Evolutionary conservation across 1,139 yeast species (phyloP), one percentile per base, ranked within the genome.

Genomic region (Pichia sp.): DNA sequence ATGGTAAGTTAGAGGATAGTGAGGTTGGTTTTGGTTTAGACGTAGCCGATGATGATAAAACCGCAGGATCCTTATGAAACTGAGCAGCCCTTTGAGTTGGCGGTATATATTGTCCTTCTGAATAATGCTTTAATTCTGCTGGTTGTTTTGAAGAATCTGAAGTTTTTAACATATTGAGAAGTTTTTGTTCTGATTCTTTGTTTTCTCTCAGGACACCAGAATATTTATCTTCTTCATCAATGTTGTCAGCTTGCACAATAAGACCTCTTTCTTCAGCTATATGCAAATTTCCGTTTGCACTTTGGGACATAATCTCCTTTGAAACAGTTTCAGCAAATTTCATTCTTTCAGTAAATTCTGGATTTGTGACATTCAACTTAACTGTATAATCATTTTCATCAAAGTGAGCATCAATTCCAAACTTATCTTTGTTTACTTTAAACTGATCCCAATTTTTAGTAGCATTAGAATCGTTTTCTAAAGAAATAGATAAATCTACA

Each of bases 151-250:
- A 8, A 16, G 44, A 29, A 2, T 34, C 36, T 10, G 43, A 32
- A 6, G 51, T 43, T 40, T 53, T 58, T 28, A 61, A 50, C 57
- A 60, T 54, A 12, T 52, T 58, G 56, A 61, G 51, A 31, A 62
- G 45, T 34, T 57, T 48, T 31, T 54, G 56, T 30, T 59, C 60
- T 11, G 58, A 50, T 25, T 45, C 37, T 6, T 43, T 71, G 29
- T 84, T 84, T 54, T 69, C 68, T 52, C 78, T 67, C 48, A 72
- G 77, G 43, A 92, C 98, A 39, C 97, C 97, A 3, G 97, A 87
- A 61, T 90, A 92, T 65, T 86, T 86, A 64, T 89, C 97, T 63
- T 94, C 99, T 66, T 92, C 98, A 63, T 92, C 97, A 55, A 86
- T 55, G 3, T 95, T 96, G 51, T 85, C 43, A 16, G 87, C 96